phyloP scores from a whole-genome alignment of 768 basidiomycete genomes.

The Kwoniella dejecticola region DNA sequence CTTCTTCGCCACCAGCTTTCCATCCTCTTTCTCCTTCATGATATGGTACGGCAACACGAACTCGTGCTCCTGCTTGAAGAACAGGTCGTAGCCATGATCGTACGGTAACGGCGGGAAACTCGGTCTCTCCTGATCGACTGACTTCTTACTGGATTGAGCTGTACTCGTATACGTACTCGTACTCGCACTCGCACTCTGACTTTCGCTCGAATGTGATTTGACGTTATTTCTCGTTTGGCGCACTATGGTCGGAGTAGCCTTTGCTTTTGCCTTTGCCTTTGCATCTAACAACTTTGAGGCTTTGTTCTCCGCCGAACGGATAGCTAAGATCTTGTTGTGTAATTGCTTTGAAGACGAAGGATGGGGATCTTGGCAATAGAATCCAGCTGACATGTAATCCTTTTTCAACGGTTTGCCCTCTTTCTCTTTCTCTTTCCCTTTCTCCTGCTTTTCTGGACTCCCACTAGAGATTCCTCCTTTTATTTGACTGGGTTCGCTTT shows the following conservation, averaged over 20 bases:
- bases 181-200: too few species aligned
- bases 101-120: conserved; percentile 47
- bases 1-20: conserved; percentile 40
- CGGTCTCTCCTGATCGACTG: neutral
- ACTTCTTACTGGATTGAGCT: neutral
- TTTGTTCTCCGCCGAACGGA: conserved; percentile 5
- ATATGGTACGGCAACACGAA: conserved; percentile 52
- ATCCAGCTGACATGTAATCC: conserved; percentile 41
- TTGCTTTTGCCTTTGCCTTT: neutral
- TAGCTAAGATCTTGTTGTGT: conserved; percentile 24
- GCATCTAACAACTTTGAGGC: neutral
- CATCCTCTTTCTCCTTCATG: conserved; percentile 40
- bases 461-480: neutral
- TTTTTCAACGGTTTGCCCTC: conserved; percentile 20
- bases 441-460: too few species aligned
- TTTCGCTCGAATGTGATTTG: too few species aligned
- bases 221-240: neutral
- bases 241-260: neutral
- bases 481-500: neutral
- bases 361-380: conserved; percentile 45
- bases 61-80: conserved; percentile 39
- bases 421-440: neutral
- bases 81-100: conserved; percentile 38
- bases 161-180: too few species aligned
- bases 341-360: conserved; percentile 30